Base-by-base conservation (phyloP, 2,329 filamentous ascomycete genomes). In the Endothia cerciana region DNA sequence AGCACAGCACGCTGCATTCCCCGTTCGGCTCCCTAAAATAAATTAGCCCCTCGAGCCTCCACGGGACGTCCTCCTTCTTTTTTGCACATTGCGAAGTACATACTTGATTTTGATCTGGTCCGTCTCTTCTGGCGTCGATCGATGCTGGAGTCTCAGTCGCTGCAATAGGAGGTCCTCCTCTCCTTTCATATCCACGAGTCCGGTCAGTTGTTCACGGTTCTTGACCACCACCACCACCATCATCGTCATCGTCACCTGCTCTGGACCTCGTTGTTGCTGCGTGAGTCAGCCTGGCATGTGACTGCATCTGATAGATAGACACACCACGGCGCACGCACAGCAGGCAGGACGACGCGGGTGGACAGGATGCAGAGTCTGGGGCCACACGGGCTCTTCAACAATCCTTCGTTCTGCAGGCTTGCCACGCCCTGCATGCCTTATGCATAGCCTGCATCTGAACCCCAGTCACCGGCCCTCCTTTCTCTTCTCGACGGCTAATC, bases 201-300 rank as follows among this genome's bases (percentile, higher is more conserved):
- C 28, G 22, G 13, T 30, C 22, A 51, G 33, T 36, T 36, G 6
- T 10, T 10, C 10, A 36, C 33, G 33, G 33, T 36, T 36, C 33
- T 36, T 36, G 6, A 17, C 25, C 11, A 28, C 6, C 45, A 13
- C 25, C 22, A 25, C 13, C 45, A 49, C 10, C 13, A 28, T 17
- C n/a, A 25, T 58, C 33, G 22, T 58, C 64, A 55, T 51, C 55
- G 6, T 53, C 53, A 33, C n/a, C 47, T 40, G 28, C 28, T 36
- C 43, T 40, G 25, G 11, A n/a, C 15, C 25, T 33, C 30, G 28
- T 55, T 15, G 15, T 41, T 43, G 30, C n/a, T 2, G 25, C 19
- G 30, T 45, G 40, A 60, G 60, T 60, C 64, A 60, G 64, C 64
- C 43, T 66, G 38, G 55, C 64, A 38, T 56, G 61, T 66, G 64